Base-by-base conservation (phyloP, 2,329 filamentous ascomycete species). In the Dothistroma septosporum region DNA sequence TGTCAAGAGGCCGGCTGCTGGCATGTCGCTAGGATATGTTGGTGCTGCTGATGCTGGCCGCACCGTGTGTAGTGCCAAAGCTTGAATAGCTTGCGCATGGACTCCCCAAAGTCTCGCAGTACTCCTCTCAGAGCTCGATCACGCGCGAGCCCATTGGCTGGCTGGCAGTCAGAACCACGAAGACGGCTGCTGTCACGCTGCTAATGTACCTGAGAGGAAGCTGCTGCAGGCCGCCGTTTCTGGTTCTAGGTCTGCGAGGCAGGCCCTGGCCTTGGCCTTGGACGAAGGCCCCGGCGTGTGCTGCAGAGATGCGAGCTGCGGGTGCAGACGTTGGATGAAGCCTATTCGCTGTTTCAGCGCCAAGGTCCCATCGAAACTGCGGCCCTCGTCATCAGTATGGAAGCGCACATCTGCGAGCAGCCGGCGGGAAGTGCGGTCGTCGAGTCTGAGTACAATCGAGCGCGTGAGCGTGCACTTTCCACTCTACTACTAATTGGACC, bases 31-130 rank as follows among this genome's bases (percentile, higher is more conserved):
- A 47, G 41, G 32, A 53, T 47, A 44, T 54, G 16, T 35, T n/a
- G 9, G 21, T 33, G 35, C 33, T 35, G 53, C 33, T 35, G 53
- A 24, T 24, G 58, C 47, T 52, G 37, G 49, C 32, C 47, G 37
- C 53, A 53, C 10, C 47, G 57, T 62, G 49, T 46, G 49, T 53
- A 19, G 47, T 35, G 32, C 44, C 49, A 48, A 55, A 60, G 57
- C 35, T 58, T 62, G 49, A 48, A 58, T 48, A 62, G 61, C 57
- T 62, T 56, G 53, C 60, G 33, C 54, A 49, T 59, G 57, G 60
- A 44, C 37, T 19, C 19, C 14, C 19, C 19, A 31, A 56, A 59
- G 57, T 61, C 55, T 24, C 28, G 14, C n/a, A 28, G 41, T 56
- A 53, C 53, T 55, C 14, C 50, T 35, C 8, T 32, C 22, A 33